These are phyloP conservation scores for Aureobasidium sp. DNA, from an alignment of 2,329 filamentous ascomycete species.

Conservation along the genomic window DNA sequence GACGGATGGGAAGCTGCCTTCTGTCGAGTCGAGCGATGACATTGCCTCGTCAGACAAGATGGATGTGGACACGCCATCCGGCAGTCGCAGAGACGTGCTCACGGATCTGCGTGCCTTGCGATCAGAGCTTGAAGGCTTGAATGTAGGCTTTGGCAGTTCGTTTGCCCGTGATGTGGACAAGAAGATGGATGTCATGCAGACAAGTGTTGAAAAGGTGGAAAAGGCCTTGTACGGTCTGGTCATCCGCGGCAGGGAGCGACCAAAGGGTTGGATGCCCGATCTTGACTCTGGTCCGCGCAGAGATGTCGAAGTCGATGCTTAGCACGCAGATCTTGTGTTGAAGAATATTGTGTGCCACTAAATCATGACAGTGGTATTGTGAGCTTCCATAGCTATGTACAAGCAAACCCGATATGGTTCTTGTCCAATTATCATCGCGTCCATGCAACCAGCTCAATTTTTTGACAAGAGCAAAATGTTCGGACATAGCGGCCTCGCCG, in stretches of 20 bases:
- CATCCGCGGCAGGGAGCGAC: slow-evolving; percentile 80
- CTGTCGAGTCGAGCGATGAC: slow-evolving; percentile 33
- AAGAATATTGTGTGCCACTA: background rate
- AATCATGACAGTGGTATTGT: background rate
- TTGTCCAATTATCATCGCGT: background rate
- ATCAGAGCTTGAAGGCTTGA: slow-evolving; percentile 66
- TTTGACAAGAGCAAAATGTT: too few species aligned
- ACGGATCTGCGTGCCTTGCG: slow-evolving; percentile 74
- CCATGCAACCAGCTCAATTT: background rate
- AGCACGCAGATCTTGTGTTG: background rate
- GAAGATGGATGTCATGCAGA: slow-evolving; percentile 81
- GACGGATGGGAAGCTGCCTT: slow-evolving; percentile 55
- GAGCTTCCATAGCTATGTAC: background rate
- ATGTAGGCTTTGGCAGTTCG: slow-evolving; percentile 46
- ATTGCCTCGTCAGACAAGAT: slow-evolving; percentile 23
- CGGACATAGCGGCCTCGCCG: too few species aligned
- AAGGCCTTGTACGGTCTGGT: slow-evolving; percentile 79
- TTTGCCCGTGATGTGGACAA: slow-evolving; percentile 59
- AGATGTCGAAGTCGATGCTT: slow-evolving; percentile 34
- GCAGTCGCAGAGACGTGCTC: slow-evolving; percentile 55
- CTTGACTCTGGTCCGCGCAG: slow-evolving; percentile 40
- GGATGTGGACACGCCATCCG: slow-evolving; percentile 28
- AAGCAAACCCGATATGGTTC: background rate
- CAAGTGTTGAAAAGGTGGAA: slow-evolving; percentile 92
- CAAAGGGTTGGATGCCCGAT: slow-evolving; percentile 88